These are phyloP conservation scores for Lagerstroemia fauriei DNA, from an alignment of 441 rosid genomes.

Conservation along the genomic window DNA sequence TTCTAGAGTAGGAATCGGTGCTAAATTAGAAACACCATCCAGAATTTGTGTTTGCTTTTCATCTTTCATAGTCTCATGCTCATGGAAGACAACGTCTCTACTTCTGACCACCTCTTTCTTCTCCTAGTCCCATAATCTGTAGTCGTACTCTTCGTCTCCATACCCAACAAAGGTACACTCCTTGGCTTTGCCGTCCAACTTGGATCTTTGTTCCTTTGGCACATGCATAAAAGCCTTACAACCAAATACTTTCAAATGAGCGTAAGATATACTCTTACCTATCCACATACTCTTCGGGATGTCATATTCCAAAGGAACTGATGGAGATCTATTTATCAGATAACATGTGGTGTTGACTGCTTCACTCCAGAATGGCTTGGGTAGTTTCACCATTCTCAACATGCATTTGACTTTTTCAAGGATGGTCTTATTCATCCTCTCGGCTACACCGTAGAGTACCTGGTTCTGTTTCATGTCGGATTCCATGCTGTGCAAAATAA, in stretches of 20 bases:
- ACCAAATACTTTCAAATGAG: neutral
- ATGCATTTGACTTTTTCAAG: neutral
- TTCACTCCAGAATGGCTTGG: neutral
- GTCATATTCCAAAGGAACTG: neutral
- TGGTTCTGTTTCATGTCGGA: neutral
- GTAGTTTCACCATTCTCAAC: neutral
- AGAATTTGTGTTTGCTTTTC: neutral
- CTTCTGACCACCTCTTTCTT: neutral
- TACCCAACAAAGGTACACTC: constrained; percentile 2
- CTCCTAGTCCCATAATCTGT: neutral
- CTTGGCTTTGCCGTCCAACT: neutral
- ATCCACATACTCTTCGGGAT: neutral
- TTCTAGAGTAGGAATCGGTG: too few species aligned
- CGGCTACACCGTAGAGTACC: neutral
- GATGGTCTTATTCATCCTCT: constrained; percentile 4
- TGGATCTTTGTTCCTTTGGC: constrained; percentile 1
- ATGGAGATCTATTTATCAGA: neutral
- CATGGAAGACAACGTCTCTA: neutral
- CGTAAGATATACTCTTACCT: neutral
- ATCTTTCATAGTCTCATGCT: neutral
- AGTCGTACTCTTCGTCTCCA: constrained; percentile 1
- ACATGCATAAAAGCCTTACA: constrained; percentile 1
- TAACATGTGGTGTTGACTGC: neutral
- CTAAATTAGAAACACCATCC: neutral
- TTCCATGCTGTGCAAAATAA: too few species aligned